Base-by-base conservation (phyloP, 1,139 yeast species). In the Pichia sp. region DNA sequence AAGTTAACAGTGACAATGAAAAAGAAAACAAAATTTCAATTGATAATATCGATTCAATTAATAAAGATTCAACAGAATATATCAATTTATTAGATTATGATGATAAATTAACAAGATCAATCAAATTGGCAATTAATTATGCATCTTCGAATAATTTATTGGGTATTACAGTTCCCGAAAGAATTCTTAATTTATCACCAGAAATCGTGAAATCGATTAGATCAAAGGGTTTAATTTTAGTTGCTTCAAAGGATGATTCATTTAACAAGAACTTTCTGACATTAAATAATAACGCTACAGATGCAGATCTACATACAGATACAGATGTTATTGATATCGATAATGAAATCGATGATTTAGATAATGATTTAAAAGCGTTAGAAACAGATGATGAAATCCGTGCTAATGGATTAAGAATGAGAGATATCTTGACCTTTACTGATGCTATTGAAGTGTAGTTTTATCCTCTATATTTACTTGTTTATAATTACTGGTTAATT, bases 71-170 rank as follows among this genome's bases (percentile, higher is more conserved):
- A 1, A 56, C 59, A 4, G 61, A 62, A 24, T 65, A 58, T 45
- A 54, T 56, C 27, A 62, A 58, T 47, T 64, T 62, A 44, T 43
- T 62, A 35, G 61, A 62, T 22, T 59, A 59, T 49, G 65, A 64
- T 46, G 68, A 65, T 49, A 55, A 56, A 43, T 50, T 65, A 27
- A 74, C 82, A 26, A 69, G 78, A 40, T 73, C 80, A 3, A 67
- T 83, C 39, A 79, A 78, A 54, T 80, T 80, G 49, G 85, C 85
- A 3, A 72, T 82, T 0, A 76, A 76, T 50, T 90, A 88, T 64
- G 90, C 97, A 1, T 76, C 82, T 9, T 74, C 76, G 52, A 92
- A 92, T 63, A 92, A 92, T 62, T 71, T 92, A 51, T 73, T 92
- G 53, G 98, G 98, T 22, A 65, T 92, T 22, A 81, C 88, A 23